These are phyloP conservation scores for Pythium periplocum DNA, from an alignment of 352 stramenopile species.

Conservation along the genomic window DNA sequence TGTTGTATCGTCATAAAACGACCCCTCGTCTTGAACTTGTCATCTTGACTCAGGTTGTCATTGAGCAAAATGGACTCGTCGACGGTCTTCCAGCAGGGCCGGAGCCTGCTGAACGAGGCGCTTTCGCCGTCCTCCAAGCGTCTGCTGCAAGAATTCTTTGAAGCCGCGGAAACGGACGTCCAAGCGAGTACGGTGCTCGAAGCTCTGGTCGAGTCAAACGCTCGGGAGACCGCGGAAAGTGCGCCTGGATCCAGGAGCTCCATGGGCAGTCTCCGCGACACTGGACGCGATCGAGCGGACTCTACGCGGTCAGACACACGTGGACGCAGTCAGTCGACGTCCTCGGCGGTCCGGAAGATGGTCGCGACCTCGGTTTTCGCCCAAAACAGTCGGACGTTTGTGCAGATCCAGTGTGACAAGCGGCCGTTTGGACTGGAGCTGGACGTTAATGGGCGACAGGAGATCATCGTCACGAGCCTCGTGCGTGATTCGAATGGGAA, in stretches of 20 bases:
- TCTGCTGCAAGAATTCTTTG: slow-evolving; percentile 46
- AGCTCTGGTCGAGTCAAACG: slow-evolving; percentile 2
- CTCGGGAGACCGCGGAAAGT: background rate
- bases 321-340: background rate
- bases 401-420: slow-evolving; percentile 38
- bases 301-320: too few relatives aligned
- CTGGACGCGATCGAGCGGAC: slow-evolving; percentile 2
- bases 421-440: slow-evolving; percentile 51
- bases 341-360: slow-evolving; percentile 1
- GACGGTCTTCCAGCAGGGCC: slow-evolving; percentile 24
- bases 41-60: slow-evolving; percentile 10
- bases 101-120: slow-evolving; percentile 48
- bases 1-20: background rate
- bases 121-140: slow-evolving; percentile 46
- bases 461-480: slow-evolving; percentile 50
- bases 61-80: slow-evolving; percentile 5
- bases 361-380: background rate
- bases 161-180: slow-evolving; percentile 2
- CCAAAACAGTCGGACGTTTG: slow-evolving; percentile 20
- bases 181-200: background rate
- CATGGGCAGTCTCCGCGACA: background rate
- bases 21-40: background rate
- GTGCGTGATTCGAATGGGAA: slow-evolving; percentile 18
- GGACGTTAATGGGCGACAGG: slow-evolving; percentile 19
- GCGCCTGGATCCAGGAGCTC: background rate